Evolutionary conservation across 441 rosid genomes (phyloP).

Genomic region (Sinapis alba): DNA sequence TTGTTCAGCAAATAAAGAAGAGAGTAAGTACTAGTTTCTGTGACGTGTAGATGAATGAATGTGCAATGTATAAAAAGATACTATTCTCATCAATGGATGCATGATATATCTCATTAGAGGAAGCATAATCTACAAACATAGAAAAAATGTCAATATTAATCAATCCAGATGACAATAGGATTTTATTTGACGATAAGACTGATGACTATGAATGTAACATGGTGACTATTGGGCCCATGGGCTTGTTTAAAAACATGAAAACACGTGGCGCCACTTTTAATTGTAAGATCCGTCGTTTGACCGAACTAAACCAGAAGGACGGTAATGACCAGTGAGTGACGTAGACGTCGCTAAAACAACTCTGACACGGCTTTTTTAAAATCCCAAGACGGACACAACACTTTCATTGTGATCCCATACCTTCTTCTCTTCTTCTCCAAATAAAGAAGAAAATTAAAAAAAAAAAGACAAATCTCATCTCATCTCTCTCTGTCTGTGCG

Average conservation of each 20-base stretch:
- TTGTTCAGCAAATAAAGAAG: too few relatives aligned
- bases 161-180: too few relatives aligned
- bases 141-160: too few relatives aligned
- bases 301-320: neutral
- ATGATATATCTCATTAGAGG: too few relatives aligned
- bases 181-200: neutral
- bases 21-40: too few relatives aligned
- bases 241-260: neutral
- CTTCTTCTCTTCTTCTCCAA: neutral
- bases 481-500: neutral
- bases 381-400: slow-evolving; percentile 32
- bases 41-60: too few relatives aligned
- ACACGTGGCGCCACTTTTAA: neutral
- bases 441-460: neutral
- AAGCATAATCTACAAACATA: too few relatives aligned
- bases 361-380: neutral
- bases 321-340: neutral
- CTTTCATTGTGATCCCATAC: slow-evolving; percentile 4
- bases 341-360: neutral
- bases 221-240: neutral
- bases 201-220: neutral
- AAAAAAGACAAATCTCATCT: neutral
- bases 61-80: too few relatives aligned
- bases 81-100: neutral
- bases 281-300: neutral